phyloP scores from a whole-genome alignment of 495 filamentous ascomycete genomes.

The Penicillium macrosclerotiorum region DNA sequence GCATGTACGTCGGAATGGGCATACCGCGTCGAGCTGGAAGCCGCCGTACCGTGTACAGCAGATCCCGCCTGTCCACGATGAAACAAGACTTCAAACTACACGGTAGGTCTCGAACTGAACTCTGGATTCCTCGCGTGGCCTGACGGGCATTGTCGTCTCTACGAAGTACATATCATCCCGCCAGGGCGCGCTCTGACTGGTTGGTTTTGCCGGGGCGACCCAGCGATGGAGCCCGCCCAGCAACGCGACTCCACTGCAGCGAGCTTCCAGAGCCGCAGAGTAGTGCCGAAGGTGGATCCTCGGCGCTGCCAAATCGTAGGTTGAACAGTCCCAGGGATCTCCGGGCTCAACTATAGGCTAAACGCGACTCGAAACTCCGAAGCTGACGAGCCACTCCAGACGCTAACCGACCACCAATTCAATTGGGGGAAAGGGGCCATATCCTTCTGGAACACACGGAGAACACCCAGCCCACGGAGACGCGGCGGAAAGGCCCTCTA shows the following conservation, averaged over 20 bases:
- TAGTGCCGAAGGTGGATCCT: conserved; percentile 23
- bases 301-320: conserved; percentile 3
- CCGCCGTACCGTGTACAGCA: conserved; percentile 13
- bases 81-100: conserved; percentile 14
- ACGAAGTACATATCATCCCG: no score
- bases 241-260: conserved; percentile 19
- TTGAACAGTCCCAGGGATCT: no score
- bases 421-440: not conserved
- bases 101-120: conserved; percentile 23
- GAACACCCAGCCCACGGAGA: not conserved
- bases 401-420: not conserved
- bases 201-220: conserved; percentile 19
- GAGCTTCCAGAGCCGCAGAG: conserved; percentile 35
- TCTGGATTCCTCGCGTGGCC: conserved; percentile 11
- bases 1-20: not conserved
- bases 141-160: no score
- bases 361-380: not conserved
- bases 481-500: not conserved
- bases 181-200: conserved; percentile 20
- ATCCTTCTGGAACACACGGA: conserved; percentile 9
- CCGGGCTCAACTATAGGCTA: no score
- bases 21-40: conserved; percentile 9
- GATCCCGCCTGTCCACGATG: no score
- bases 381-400: not conserved
- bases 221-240: conserved; percentile 7